phyloP scores from a whole-genome alignment of 2,329 filamentous ascomycete genomes.

The Pyrenophora tritici-repentis region DNA sequence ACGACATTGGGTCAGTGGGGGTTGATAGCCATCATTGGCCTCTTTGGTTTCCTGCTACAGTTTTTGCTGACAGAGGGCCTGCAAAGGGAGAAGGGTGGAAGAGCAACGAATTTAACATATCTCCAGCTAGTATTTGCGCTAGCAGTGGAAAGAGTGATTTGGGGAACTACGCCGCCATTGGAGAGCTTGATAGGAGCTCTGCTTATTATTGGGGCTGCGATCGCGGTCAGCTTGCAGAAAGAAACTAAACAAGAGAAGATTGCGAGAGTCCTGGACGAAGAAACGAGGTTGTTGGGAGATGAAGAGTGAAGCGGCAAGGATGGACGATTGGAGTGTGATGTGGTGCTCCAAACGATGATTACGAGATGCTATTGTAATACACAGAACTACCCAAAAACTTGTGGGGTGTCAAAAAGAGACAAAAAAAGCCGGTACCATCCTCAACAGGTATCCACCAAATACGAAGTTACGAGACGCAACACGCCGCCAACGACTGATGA shows the following conservation, averaged over 20 bases:
- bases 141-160: conserved; percentile 64
- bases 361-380: too few species aligned
- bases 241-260: conserved; percentile 11
- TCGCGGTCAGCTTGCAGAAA: conserved; percentile 36
- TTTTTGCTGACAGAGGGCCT: conserved; percentile 77
- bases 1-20: conserved; percentile 62
- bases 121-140: conserved; percentile 70
- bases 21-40: conserved; percentile 68
- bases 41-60: conserved; percentile 79
- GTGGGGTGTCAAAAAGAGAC: too few species aligned
- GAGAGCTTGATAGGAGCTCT: conserved; percentile 32
- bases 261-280: conserved; percentile 21
- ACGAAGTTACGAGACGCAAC: too few species aligned
- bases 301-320: background rate
- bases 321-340: too few species aligned
- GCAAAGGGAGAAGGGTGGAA: conserved; percentile 65
- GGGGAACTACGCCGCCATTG: conserved; percentile 37
- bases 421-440: too few species aligned
- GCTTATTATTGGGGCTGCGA: conserved; percentile 33
- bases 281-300: conserved; percentile 26
- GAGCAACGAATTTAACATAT: conserved; percentile 68
- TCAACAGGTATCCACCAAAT: too few species aligned
- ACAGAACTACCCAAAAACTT: too few species aligned
- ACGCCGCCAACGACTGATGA: too few species aligned
- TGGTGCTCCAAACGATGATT: too few species aligned